Evolutionary conservation across 805 yeast species (phyloP).

Genomic region (Ogataea parapolymorpha): DNA sequence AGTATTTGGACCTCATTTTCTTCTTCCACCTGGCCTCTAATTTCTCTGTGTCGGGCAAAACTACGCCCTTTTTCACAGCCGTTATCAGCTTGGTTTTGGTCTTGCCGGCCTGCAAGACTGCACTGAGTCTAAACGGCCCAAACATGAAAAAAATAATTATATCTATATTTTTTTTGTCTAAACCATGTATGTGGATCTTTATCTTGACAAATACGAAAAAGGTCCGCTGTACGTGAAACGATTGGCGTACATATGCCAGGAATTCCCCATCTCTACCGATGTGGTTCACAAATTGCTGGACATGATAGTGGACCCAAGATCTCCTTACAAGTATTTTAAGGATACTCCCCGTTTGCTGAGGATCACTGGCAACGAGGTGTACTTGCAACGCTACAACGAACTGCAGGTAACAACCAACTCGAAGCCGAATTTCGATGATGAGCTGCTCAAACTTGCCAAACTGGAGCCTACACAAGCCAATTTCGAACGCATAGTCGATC

Average conservation of each 20-base stretch:
- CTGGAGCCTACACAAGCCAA: conserved; percentile 4
- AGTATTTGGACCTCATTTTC: conserved; percentile 19
- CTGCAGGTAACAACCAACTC: conserved; percentile 5
- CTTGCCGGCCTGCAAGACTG: conserved; percentile 1
- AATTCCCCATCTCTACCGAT: conserved; percentile 10
- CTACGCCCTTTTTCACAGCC: conserved; percentile 12
- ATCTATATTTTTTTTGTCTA: not conserved
- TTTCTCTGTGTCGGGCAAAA: conserved; percentile 11
- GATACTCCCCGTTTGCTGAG: conserved; percentile 16
- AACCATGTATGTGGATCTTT: conserved; percentile 1
- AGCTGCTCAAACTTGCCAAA: conserved; percentile 6
- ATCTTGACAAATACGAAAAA: conserved; percentile 7
- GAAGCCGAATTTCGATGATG: conserved; percentile 8
- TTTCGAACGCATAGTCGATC: conserved; percentile 12
- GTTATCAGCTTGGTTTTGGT: conserved; percentile 13
- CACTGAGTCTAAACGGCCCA: conserved; percentile 2
- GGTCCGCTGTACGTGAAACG: conserved; percentile 23
- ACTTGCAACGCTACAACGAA: conserved; percentile 7
- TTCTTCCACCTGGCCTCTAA: conserved; percentile 6
- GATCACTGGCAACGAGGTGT: not conserved
- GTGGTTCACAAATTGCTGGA: conserved; percentile 9
- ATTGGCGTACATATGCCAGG: conserved; percentile 17
- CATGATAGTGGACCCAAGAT: conserved; percentile 13
- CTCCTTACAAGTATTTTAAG: conserved; percentile 15
- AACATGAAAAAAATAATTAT: not conserved